These are phyloP conservation scores for Phyllostachys edulis DNA, from an alignment of 176 grass and related monocot genomes.

Conservation along the genomic window DNA sequence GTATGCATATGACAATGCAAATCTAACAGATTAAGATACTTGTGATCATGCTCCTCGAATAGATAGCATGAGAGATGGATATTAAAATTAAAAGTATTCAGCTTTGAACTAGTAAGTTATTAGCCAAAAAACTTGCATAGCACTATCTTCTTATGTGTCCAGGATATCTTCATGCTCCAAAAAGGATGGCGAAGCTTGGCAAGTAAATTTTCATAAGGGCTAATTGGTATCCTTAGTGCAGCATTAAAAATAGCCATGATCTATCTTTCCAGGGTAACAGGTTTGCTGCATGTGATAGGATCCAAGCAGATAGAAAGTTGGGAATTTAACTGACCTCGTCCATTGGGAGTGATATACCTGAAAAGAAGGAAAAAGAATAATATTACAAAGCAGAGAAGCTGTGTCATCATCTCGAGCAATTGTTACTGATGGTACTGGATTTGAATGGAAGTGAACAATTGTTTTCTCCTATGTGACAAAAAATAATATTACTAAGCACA, in stretches of 20 bases:
- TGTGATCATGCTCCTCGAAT: neutral
- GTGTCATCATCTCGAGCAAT: conserved; percentile 1
- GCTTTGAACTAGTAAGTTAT: neutral
- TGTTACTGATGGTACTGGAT: neutral
- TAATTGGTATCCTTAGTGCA: neutral
- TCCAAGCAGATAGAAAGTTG: neutral
- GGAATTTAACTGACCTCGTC: conserved; percentile 53
- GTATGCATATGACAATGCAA: neutral
- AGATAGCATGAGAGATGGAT: neutral
- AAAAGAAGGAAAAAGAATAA: conserved; percentile 16
- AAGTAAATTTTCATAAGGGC: neutral
- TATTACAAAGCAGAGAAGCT: neutral
- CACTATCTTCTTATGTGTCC: neutral
- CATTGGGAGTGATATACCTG: conserved; percentile 62
- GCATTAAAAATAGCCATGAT: neutral
- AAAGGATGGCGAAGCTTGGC: conserved; percentile 5
- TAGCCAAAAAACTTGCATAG: neutral
- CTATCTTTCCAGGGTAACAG: neutral
- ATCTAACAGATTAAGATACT: neutral
- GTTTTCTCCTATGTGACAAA: neutral
- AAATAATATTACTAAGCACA: conserved; percentile 12
- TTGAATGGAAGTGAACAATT: neutral
- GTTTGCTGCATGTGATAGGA: neutral
- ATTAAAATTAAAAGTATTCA: conserved; percentile 6
- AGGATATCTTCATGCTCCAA: neutral